Evolutionary conservation across 495 filamentous ascomycete genomes (phyloP).

Genomic region (Pyronema domesticum): DNA sequence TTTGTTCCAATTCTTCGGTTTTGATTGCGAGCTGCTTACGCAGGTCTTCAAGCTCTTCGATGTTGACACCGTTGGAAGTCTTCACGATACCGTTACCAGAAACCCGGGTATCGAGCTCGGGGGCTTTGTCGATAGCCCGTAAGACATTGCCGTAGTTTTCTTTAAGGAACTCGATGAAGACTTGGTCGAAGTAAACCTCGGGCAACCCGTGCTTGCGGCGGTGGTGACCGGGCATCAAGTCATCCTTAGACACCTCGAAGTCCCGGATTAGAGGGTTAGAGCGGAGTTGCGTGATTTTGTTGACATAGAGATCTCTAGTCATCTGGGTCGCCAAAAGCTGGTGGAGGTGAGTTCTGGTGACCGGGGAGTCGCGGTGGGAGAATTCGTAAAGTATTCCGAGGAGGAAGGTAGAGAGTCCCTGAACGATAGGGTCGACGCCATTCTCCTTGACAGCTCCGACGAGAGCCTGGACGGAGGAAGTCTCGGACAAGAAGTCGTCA

Average conservation of each 20-base stretch:
- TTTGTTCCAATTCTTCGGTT: constrained; percentile 45
- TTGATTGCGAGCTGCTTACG: constrained; percentile 60
- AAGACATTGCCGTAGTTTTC: constrained; percentile 80
- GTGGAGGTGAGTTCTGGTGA: constrained; percentile 66
- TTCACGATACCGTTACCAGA: constrained; percentile 2
- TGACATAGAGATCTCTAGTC: constrained; percentile 75
- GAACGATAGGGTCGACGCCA: constrained; percentile 43
- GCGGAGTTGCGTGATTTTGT: constrained; percentile 61
- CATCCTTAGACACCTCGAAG: constrained; percentile 54
- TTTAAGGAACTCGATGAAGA: constrained; percentile 87
- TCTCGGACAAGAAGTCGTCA: constrained; percentile 87
- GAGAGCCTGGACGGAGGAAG: constrained; percentile 74
- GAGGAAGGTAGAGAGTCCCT: constrained; percentile 67
- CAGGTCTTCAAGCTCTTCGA: constrained; percentile 67
- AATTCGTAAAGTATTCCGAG: constrained; percentile 91
- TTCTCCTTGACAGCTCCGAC: constrained; percentile 48
- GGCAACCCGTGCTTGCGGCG: constrained; percentile 38
- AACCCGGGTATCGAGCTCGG: constrained; percentile 46
- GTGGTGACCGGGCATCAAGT: constrained; percentile 7
- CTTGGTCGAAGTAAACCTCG: constrained; percentile 67
- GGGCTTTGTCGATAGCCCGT: constrained; percentile 80
- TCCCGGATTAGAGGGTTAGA: constrained; percentile 72
- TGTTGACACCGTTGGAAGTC: constrained; percentile 50
- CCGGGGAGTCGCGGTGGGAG: constrained; percentile 87
- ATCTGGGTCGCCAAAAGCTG: constrained; percentile 61